A percentile compares a stretch with the other conserved stretches of the same genome.
These are phyloP conservation scores for Mytilinidion resinicola DNA, from an alignment of 495 filamentous ascomycete genomes.

Conservation along the genomic window DNA sequence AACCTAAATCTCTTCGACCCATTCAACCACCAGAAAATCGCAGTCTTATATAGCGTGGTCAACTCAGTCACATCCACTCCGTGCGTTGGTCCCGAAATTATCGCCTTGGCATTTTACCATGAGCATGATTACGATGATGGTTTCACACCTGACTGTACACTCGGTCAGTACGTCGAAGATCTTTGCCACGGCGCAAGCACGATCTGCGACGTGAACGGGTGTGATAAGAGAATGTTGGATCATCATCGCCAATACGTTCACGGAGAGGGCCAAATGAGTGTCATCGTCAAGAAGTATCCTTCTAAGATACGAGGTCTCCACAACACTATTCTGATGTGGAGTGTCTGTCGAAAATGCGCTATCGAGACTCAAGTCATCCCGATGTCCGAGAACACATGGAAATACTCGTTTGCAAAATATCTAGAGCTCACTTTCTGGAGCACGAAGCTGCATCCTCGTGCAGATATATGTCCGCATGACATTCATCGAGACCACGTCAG, in stretches of 20 bases:
- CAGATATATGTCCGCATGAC: slow-evolving; percentile 85
- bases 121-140: slow-evolving; percentile 64
- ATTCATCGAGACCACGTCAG: slow-evolving; percentile 85
- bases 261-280: slow-evolving; percentile 85
- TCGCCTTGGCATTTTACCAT: slow-evolving; percentile 86
- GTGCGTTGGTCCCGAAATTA: slow-evolving; percentile 79
- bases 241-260: slow-evolving; percentile 98
- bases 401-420: slow-evolving; percentile 98
- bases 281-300: slow-evolving; percentile 73
- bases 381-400: slow-evolving; percentile 96
- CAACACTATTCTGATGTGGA: slow-evolving; percentile 95
- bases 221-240: slow-evolving; percentile 81
- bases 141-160: slow-evolving; percentile 80
- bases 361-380: slow-evolving; percentile 83
- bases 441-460: slow-evolving; percentile 68
- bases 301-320: slow-evolving; percentile 63
- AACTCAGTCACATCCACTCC: slow-evolving; percentile 87
- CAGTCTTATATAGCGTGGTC: slow-evolving; percentile 87
- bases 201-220: slow-evolving; percentile 74
- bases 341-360: slow-evolving; percentile 82
- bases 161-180: slow-evolving; percentile 95
- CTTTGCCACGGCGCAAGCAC: slow-evolving; percentile 68
- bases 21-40: slow-evolving; percentile 88
- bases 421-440: slow-evolving; percentile 96
- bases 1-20: slow-evolving; percentile 86